These are phyloP conservation scores for Tylopilus rubrobrunneus DNA, from an alignment of 768 basidiomycete genomes.

Conservation along the genomic window DNA sequence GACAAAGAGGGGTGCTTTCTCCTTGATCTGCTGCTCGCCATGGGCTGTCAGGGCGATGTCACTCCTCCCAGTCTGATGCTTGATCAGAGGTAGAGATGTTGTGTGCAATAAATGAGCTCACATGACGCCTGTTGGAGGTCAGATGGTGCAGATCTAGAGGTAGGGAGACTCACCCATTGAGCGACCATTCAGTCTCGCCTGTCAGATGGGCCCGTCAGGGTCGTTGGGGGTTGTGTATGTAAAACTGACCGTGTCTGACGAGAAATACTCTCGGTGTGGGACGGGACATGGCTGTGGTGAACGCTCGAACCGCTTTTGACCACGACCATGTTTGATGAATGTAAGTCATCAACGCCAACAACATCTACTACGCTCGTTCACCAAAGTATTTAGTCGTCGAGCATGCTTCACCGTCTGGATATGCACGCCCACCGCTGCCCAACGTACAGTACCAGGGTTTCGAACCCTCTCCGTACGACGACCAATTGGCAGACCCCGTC, in stretches of 20 bases:
- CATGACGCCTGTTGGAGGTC: conserved; percentile 52
- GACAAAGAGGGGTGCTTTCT: conserved; percentile 62
- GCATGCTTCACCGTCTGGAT: conserved; percentile 57
- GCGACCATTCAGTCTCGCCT: conserved; percentile 95
- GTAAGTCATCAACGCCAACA: conserved; percentile 35
- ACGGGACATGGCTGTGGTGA: conserved; percentile 26
- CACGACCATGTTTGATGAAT: conserved; percentile 61
- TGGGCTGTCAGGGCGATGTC: conserved; percentile 84
- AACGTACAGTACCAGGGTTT: conserved; percentile 84
- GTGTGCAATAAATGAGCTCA: conserved; percentile 28
- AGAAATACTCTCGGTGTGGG: conserved; percentile 75
- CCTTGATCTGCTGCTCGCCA: conserved; percentile 68
- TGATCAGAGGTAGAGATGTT: background rate
- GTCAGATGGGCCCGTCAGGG: conserved; percentile 2
- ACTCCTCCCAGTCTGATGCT: conserved; percentile 72
- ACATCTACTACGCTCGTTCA: background rate
- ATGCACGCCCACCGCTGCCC: conserved; percentile 41
- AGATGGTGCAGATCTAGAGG: background rate
- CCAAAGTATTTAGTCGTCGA: conserved; percentile 67
- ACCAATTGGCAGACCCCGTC: conserved; percentile 43
- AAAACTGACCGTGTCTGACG: conserved; percentile 64
- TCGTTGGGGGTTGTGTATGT: background rate
- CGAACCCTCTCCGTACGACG: conserved; percentile 61
- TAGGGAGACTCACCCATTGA: conserved; percentile 59
- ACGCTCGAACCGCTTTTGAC: background rate